Evolutionary conservation across 768 basidiomycete genomes (phyloP), one percentile per base, ranked within the genome.

Genomic region (Boletus sensibilis): DNA sequence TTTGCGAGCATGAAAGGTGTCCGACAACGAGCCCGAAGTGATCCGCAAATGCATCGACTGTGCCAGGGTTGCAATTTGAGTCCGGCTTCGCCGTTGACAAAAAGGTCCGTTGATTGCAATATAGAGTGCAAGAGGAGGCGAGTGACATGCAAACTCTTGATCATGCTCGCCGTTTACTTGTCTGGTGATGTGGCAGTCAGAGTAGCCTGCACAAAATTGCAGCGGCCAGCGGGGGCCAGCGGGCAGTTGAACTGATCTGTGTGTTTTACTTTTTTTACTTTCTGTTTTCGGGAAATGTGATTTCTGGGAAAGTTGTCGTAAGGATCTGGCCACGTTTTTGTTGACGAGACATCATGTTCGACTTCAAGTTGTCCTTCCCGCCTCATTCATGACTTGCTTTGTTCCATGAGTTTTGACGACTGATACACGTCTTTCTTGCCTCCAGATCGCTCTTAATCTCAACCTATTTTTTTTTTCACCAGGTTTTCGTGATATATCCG

Each of bases 351-450:
- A 61, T 58, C 59, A 55, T 66, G 70, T 71, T 72, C 50, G 49
- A 59, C 40, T 65, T 58, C 37, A 21, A 40, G 45, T 51, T 48
- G 58, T 44, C 52, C 2, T 56, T 56, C 25, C 29, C 39, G 62
- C 64, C 68, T 64, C 69, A 54, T 67, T 67, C 50, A 67, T 44
- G 53, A 52, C 65, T 57, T 57, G 58, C 63, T 60, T 65, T 69
- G 62, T 73, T 61, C 59, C 63, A 71, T 72, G 69, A 61, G 34
- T 61, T 62, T 62, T 64, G 37, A 60, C 68, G 60, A 66, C 65
- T 46, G 64, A 70, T 62, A 59, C 62, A 57, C 67, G 63, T 62
- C 57, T 61, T 60, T 58, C 38, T 56, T 59, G 11, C 33, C 39
- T 37, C 53, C 34, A 47, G 39, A 57, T 41, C 54, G 38, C 38